phyloP scores from a whole-genome alignment of 2,329 filamentous ascomycete genomes.

The Aspergillus sp. region DNA sequence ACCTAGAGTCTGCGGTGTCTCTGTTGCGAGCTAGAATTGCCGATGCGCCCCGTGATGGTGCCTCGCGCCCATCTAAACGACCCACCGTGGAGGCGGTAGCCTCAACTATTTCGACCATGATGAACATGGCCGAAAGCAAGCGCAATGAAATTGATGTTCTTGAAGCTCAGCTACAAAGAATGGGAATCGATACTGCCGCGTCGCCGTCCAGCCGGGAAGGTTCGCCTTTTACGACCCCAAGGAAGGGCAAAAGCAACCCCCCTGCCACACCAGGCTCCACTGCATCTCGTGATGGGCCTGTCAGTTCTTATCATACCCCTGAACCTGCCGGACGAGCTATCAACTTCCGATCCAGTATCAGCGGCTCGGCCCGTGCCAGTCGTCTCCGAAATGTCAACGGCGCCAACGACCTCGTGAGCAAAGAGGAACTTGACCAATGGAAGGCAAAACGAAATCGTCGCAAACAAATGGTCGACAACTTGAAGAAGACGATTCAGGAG shows the following conservation, averaged over 20 bases:
- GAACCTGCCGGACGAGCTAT: constrained; percentile 35
- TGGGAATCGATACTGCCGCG: constrained; percentile 51
- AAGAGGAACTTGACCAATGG: constrained; percentile 35
- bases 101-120: constrained; percentile 90
- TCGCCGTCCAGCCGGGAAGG: constrained; percentile 33
- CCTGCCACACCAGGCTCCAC: constrained; percentile 40
- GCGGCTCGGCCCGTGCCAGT: constrained; percentile 33
- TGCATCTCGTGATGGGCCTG: constrained; percentile 31
- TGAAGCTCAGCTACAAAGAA: constrained; percentile 78
- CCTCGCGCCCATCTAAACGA: constrained; percentile 42
- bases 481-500: constrained; percentile 37
- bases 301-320: constrained; percentile 42
- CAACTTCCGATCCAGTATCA: constrained; percentile 37
- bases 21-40: constrained; percentile 77
- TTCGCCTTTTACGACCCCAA: constrained; percentile 39
- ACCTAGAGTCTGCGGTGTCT: constrained; percentile 77
- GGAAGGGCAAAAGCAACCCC: constrained; percentile 31
- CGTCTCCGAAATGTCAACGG: constrained; percentile 33
- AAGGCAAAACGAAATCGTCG: constrained; percentile 37
- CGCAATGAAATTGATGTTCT: constrained; percentile 88
- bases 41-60: constrained; percentile 52
- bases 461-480: constrained; percentile 33
- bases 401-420: constrained; percentile 22
- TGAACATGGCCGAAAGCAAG: constrained; percentile 84
- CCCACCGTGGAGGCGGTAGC: constrained; percentile 91